Evolutionary conservation across 768 basidiomycete genomes (phyloP), one percentile per base, ranked within the genome.

Genomic region (Pisolithus microcarpus): DNA sequence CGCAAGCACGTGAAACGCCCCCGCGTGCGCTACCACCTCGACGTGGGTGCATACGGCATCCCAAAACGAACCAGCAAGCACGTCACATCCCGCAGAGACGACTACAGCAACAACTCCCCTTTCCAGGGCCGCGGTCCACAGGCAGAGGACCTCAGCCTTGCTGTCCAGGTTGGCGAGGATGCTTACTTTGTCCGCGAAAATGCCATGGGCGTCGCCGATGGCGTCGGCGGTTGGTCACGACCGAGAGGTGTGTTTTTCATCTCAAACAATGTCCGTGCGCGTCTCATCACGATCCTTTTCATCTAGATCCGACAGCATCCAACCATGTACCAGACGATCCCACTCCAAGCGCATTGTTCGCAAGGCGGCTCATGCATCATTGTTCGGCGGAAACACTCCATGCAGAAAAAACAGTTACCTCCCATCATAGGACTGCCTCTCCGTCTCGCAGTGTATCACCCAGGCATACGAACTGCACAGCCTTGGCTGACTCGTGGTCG

Each of bases 201-300:
- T 61, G 88, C 91, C 6, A 84, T 98, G 75, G 94, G 94, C 16
- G 85, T 98, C 8, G 91, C 93, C 4, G 94, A 97, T 63, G 94
- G 94, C 28, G 94, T 97, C 0, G 94, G 94, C 0, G 93, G 93
- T 0, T 96, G 92, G 93, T 77, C 84, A 7, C 67, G 72, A 51
- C 61, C 65, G 36, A 74, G 59, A 52, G 66, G 64, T 61, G 73
- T 74, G 58, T 18, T 69, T 59, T 10, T 50, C 54, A 26, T 24
- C 31, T 9, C 5, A 8, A 36, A 3, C 4, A 30, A 9, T 30
- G 30, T 30, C 30, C 30, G 9, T 30, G 30, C 8, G 30, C 7
- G 10, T 30, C 30, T 30, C 8, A 30, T 30, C 7, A 26, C 21
- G 6, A 26, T 30, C 36, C 13, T 28, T 11, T 26, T 36, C 15